A percentile compares a stretch with the other conserved stretches of the same genome.
Conservation (phyloP, 2,329 filamentous ascomycete species). For the Colletotrichum costaricense region DNA sequence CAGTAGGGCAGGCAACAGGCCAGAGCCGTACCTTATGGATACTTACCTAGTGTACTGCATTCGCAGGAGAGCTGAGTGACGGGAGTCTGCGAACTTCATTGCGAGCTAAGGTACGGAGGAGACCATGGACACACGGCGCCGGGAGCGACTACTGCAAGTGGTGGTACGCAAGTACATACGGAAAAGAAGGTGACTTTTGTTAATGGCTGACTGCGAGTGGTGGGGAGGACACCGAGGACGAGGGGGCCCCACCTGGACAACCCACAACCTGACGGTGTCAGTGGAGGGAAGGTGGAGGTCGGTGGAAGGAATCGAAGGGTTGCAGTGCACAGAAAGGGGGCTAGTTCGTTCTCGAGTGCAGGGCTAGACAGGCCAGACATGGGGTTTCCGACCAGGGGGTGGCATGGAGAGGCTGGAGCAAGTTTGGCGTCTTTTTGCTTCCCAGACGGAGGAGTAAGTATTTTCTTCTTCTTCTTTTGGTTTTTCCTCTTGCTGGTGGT, state of each 20-base stretch:
- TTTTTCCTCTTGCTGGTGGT: background rate
- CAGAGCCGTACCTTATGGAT: no score
- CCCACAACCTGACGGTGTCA: conserved; percentile 29
- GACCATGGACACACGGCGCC: background rate
- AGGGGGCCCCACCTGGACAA: conserved; percentile 19
- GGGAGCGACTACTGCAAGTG: background rate
- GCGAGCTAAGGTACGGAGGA: no score
- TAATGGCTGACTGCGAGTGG: conserved; percentile 11
- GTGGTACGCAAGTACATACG: background rate
- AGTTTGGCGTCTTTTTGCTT: background rate
- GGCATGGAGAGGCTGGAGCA: conserved; percentile 20
- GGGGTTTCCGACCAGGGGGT: conserved; percentile 31
- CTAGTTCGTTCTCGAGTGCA: conserved; percentile 33
- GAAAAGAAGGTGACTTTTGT: conserved; percentile 14
- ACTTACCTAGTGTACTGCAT: no score
- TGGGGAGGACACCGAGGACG: conserved; percentile 10
- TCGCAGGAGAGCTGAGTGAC: no score
- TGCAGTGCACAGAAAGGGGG: conserved; percentile 34
- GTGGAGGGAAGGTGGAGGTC: conserved; percentile 30
- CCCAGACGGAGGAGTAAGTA: no score
- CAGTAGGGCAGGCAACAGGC: no score
- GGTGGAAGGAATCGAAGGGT: conserved; percentile 36
- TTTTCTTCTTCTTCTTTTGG: background rate
- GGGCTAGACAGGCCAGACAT: conserved; percentile 32
- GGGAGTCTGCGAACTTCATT: no score